These are phyloP conservation scores for Rachicladosporium sp. DNA, from an alignment of 2,329 filamentous ascomycete genomes.

Conservation along the genomic window DNA sequence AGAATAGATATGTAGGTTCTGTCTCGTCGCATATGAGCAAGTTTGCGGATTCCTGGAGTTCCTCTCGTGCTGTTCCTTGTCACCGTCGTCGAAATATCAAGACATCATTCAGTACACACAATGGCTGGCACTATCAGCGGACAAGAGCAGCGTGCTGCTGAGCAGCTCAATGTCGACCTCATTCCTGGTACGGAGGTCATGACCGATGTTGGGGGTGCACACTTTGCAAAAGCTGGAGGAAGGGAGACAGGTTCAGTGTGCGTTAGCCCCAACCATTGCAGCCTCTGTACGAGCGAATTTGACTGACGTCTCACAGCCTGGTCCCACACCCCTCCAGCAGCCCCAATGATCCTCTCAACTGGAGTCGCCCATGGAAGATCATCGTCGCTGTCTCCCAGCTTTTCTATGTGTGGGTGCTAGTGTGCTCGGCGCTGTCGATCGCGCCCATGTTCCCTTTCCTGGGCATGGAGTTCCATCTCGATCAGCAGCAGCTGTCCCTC, in stretches of 20 bases:
- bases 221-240: slow-evolving; percentile 17
- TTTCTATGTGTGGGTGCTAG: slow-evolving; percentile 31
- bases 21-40: too few species aligned
- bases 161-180: slow-evolving; percentile 16
- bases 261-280: too few species aligned
- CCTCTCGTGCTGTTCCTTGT: too few species aligned
- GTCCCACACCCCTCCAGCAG: slow-evolving; percentile 17
- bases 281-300: too few species aligned
- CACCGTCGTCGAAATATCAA: too few species aligned
- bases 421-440: slow-evolving; percentile 32
- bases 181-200: slow-evolving; percentile 21
- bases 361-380: slow-evolving; percentile 19
- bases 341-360: slow-evolving; percentile 18
- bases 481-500: slow-evolving; percentile 28
- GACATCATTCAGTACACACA: too few species aligned
- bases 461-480: slow-evolving; percentile 28
- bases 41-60: too few species aligned
- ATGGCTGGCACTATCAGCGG: too few species aligned
- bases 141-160: slow-evolving; percentile 8
- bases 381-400: slow-evolving; percentile 27
- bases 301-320: slow-evolving; percentile 8
- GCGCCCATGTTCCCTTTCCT: slow-evolving; percentile 34
- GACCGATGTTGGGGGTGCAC: slow-evolving; percentile 16
- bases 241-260: too few species aligned
- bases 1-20: too few species aligned